Conservation (phyloP, 2,329 filamentous ascomycete species). For the Curvularia hawaiiensis region DNA sequence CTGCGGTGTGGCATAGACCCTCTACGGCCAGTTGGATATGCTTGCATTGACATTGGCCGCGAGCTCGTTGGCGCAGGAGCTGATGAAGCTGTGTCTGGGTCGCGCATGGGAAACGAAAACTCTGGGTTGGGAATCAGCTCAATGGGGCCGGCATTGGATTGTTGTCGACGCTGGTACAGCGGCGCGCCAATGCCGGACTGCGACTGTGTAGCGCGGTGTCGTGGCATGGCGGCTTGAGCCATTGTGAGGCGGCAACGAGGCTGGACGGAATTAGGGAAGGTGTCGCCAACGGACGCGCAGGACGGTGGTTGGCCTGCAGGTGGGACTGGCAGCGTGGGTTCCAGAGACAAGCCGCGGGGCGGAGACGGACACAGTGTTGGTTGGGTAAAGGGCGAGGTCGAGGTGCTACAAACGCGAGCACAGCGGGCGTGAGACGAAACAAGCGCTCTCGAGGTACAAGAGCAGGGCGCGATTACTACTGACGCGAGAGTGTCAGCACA, state of each 20-base stretch:
- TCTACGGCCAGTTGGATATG: constrained; percentile 40
- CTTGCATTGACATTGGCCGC: constrained; percentile 47
- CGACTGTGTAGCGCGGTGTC: constrained; percentile 48
- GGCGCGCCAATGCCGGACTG: constrained; percentile 44
- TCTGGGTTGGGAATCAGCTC: constrained; percentile 56
- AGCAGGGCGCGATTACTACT: constrained; percentile 41
- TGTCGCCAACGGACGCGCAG: constrained; percentile 29
- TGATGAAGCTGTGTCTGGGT: constrained; percentile 33
- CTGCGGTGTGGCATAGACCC: constrained; percentile 44
- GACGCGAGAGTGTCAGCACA: constrained; percentile 38
- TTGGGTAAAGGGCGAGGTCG: constrained; percentile 14
- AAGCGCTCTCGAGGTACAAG: constrained; percentile 46
- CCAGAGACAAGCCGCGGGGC: constrained; percentile 28
- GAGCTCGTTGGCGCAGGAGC: constrained; percentile 42
- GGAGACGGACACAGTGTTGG: constrained; percentile 8
- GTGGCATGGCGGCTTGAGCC: constrained; percentile 48
- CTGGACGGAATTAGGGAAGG: constrained; percentile 38
- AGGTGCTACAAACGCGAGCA: constrained; percentile 39
- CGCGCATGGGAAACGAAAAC: constrained; percentile 55
- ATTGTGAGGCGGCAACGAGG: constrained; percentile 34
- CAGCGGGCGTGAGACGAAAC: constrained; percentile 46
- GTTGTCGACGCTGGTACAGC: constrained; percentile 45
- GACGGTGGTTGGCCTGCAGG: constrained; percentile 27
- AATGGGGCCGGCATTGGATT: constrained; percentile 41
- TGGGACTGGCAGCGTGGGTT: constrained; percentile 29